A percentile compares a stretch with the other conserved stretches of the same genome.
Conservation (phyloP, 2,329 filamentous ascomycete genomes). For the Clonostachys rhizophaga region DNA sequence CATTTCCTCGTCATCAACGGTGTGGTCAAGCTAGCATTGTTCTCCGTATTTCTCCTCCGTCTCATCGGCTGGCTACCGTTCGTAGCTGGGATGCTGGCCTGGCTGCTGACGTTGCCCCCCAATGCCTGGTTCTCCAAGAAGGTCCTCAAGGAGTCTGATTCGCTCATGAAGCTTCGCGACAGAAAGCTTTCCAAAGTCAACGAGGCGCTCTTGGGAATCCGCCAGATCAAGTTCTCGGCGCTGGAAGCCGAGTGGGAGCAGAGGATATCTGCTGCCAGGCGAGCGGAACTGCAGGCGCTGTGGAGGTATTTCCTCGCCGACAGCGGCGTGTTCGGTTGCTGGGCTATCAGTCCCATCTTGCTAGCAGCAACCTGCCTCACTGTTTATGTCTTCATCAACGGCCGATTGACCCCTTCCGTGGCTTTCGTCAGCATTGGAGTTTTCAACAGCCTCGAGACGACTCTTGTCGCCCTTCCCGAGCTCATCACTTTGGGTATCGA, state of each 20-base stretch:
- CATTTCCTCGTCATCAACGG: conserved; percentile 62
- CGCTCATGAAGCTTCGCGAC: conserved; percentile 72
- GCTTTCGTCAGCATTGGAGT: conserved; percentile 76
- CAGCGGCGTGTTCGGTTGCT: conserved; percentile 58
- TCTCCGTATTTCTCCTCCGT: conserved; percentile 58
- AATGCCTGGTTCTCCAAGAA: conserved; percentile 63
- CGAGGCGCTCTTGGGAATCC: conserved; percentile 73
- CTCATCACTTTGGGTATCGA: conserved; percentile 67
- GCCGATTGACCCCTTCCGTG: conserved; percentile 62
- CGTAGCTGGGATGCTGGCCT: conserved; percentile 58
- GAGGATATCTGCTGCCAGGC: conserved; percentile 59
- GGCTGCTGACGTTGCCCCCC: conserved; percentile 60
- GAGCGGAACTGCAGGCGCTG: conserved; percentile 61
- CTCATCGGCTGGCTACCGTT: conserved; percentile 73
- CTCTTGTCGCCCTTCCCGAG: conserved; percentile 68
- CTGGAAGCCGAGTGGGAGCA: conserved; percentile 71
- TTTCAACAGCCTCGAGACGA: conserved; percentile 67
- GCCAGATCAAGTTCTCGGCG: conserved; percentile 81
- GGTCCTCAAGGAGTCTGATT: conserved; percentile 61
- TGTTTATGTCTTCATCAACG: conserved; percentile 61
- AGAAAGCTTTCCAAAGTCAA: conserved; percentile 71
- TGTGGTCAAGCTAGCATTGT: conserved; percentile 58
- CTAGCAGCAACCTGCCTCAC: conserved; percentile 68
- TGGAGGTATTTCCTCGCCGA: conserved; percentile 65
- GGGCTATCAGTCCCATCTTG: conserved; percentile 71